Conservation (phyloP, 202 grass and related monocot genomes). For the Zoysia matrella region DNA sequence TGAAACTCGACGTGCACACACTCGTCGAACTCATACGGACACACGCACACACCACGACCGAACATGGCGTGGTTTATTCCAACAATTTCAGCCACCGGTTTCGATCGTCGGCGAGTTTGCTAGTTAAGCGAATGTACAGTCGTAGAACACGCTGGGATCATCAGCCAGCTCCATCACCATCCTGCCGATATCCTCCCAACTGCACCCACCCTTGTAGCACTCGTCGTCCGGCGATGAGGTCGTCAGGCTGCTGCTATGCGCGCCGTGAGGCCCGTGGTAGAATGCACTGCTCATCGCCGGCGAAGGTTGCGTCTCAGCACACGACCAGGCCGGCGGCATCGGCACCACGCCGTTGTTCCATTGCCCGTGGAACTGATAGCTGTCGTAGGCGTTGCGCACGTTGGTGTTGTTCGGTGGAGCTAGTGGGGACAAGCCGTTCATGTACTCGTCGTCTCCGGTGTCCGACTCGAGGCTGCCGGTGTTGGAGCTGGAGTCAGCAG, state of each 20-base stretch:
- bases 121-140: constrained; percentile 29
- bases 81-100: background rate
- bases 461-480: constrained; percentile 55
- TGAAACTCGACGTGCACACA: too few relatives aligned
- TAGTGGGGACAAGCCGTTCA: background rate
- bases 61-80: too few relatives aligned
- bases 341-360: constrained; percentile 10
- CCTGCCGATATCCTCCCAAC: constrained; percentile 66
- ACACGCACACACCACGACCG: too few relatives aligned
- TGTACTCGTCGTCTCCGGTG: constrained; percentile 44
- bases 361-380: constrained; percentile 18
- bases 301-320: background rate
- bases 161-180: constrained; percentile 53
- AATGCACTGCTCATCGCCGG: background rate
- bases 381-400: background rate
- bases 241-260: background rate
- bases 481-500: constrained; percentile 43
- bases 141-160: constrained; percentile 32
- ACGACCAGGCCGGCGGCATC: background rate
- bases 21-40: too few relatives aligned
- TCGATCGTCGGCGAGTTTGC: background rate
- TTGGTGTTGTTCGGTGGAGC: background rate
- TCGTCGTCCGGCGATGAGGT: background rate
- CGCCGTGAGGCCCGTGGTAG: background rate
- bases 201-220: constrained; percentile 38